A percentile compares a stretch with the other conserved stretches of the same genome.
These are phyloP conservation scores for Podospora conica DNA, from an alignment of 495 filamentous ascomycete genomes.

Conservation along the genomic window DNA sequence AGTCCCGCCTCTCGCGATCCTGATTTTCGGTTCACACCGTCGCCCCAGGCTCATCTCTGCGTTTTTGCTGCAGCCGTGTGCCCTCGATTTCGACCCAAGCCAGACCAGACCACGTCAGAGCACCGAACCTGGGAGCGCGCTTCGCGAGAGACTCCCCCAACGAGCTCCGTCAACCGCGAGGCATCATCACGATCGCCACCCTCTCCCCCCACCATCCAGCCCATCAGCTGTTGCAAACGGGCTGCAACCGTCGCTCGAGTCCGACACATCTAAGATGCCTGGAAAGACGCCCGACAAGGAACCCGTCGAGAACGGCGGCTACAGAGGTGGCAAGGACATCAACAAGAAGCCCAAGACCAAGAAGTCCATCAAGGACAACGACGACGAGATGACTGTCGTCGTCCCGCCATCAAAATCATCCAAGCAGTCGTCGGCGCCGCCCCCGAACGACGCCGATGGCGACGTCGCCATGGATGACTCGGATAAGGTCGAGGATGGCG, in stretches of 20 bases:
- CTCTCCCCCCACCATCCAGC: slow-evolving; percentile 16
- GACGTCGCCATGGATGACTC: slow-evolving; percentile 68
- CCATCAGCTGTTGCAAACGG: slow-evolving; percentile 17
- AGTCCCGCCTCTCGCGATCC: neutral
- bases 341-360: slow-evolving; percentile 62
- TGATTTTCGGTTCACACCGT: neutral
- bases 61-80: neutral
- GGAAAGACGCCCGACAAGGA: slow-evolving; percentile 69
- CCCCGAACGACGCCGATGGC: slow-evolving; percentile 57
- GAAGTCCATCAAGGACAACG: slow-evolving; percentile 52
- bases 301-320: slow-evolving; percentile 65
- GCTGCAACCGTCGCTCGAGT: slow-evolving; percentile 2
- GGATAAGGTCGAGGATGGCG: slow-evolving; percentile 51
- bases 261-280: slow-evolving; percentile 38
- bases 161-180: slow-evolving; percentile 18
- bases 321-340: slow-evolving; percentile 70
- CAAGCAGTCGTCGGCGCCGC: slow-evolving; percentile 54
- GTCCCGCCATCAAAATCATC: slow-evolving; percentile 70
- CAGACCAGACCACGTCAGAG: slow-evolving; percentile 5
- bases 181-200: slow-evolving; percentile 12
- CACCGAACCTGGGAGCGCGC: slow-evolving; percentile 26
- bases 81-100: neutral
- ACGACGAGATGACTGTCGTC: slow-evolving; percentile 82
- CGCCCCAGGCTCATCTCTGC: neutral
- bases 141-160: slow-evolving; percentile 22